Evolutionary conservation across 352 stramenopile species (phyloP).

Genomic region (Phytophthora fragariae): DNA sequence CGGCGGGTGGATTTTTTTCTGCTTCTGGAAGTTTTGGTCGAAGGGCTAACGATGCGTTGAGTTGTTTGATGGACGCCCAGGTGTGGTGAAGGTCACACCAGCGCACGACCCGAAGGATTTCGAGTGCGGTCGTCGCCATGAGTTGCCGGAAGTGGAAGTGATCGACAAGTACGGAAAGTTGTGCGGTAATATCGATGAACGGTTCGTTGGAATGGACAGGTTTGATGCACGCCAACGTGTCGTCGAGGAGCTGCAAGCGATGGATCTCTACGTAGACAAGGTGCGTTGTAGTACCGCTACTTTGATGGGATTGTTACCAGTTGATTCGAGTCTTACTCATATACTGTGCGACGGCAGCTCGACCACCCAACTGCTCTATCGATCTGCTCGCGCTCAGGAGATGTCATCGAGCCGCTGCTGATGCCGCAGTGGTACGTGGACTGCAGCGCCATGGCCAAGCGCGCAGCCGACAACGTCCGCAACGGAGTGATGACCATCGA

Average conservation of each 20-base stretch:
- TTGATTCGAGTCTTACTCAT: background rate
- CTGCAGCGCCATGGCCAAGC: conserved; percentile 95
- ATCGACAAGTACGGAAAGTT: conserved; percentile 81
- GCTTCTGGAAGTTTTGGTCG: background rate
- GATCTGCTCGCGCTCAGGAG: conserved; percentile 97
- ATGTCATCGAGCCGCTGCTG: conserved; percentile 99
- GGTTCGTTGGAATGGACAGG: conserved; percentile 95
- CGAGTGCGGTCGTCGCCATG: conserved; percentile 96
- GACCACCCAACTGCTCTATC: conserved; percentile 89
- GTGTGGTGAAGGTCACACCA: conserved; percentile 96
- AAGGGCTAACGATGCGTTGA: background rate
- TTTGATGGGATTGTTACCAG: too few relatives aligned
- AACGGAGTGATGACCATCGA: conserved; percentile 96
- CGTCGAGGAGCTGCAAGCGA: conserved; percentile 92
- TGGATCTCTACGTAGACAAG: conserved; percentile 94
- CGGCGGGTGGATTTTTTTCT: conserved; percentile 46
- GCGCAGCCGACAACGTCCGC: conserved; percentile 94
- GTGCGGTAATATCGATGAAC: conserved; percentile 73
- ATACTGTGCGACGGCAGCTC: conserved; percentile 40
- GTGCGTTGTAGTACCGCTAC: conserved; percentile 57
- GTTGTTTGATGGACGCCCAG: conserved; percentile 26
- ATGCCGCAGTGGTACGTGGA: conserved; percentile 99
- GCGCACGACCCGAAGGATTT: conserved; percentile 99
- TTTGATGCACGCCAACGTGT: conserved; percentile 94
- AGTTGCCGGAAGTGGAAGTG: conserved; percentile 82